Evolutionary conservation across 768 basidiomycete species (phyloP).

Genomic region (Pleurotus tuber-regium): DNA sequence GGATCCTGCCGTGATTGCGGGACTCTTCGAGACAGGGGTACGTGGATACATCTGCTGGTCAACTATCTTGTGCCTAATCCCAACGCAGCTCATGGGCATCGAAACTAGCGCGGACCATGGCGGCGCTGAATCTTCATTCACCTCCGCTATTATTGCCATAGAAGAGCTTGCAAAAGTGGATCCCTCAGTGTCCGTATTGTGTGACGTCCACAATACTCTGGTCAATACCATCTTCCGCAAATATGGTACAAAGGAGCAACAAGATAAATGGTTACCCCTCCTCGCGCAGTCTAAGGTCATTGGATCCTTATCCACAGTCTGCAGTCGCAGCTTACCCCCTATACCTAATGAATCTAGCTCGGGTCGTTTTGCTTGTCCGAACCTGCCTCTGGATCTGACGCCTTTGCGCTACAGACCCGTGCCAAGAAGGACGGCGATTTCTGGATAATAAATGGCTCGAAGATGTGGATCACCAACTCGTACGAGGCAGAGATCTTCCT

Average conservation of each 20-base stretch:
- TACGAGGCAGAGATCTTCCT: conserved; percentile 88
- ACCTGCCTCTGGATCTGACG: conserved; percentile 90
- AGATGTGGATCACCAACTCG: conserved; percentile 99
- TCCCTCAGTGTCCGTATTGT: conserved; percentile 93
- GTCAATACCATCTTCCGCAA: conserved; percentile 92
- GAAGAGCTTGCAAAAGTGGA: conserved; percentile 97
- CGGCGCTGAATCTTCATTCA: conserved; percentile 90
- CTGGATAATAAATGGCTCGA: conserved; percentile 93
- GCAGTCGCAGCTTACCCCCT: neutral
- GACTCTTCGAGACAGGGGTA: conserved; percentile 93
- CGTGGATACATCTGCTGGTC: conserved; percentile 24
- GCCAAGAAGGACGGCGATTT: conserved; percentile 84
- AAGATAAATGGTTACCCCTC: conserved; percentile 85
- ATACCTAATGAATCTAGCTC: conserved; percentile 48
- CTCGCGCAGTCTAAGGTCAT: conserved; percentile 75
- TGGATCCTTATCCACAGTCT: neutral
- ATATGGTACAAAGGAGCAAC: conserved; percentile 81
- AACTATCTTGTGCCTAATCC: neutral
- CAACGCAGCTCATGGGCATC: conserved; percentile 88
- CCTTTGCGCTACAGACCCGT: conserved; percentile 93
- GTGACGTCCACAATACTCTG: conserved; percentile 98
- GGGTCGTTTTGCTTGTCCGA: conserved; percentile 97
- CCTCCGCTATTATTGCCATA: conserved; percentile 91
- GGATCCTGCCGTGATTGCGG: conserved; percentile 85
- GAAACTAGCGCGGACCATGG: conserved; percentile 84